These are phyloP conservation scores for Melastoma candidum DNA, from an alignment of 441 rosid species.

Conservation along the genomic window DNA sequence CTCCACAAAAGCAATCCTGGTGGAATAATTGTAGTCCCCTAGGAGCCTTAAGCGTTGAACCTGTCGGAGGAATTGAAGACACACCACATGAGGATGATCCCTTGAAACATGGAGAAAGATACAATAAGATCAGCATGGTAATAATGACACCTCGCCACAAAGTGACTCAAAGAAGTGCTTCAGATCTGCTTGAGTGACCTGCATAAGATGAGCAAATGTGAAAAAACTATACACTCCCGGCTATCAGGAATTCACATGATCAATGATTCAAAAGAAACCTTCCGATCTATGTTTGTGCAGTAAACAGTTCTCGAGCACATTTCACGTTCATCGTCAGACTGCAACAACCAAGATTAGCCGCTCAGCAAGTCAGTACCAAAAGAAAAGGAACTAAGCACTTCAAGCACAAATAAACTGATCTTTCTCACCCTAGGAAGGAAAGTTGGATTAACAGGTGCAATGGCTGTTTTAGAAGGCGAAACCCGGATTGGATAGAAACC, in stretches of 20 bases:
- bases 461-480: slow-evolving; percentile 95
- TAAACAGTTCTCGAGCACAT: slow-evolving; percentile 25
- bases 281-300: slow-evolving; percentile 21
- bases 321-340: slow-evolving; percentile 22
- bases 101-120: slow-evolving; percentile 5
- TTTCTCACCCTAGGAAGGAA: slow-evolving; percentile 70
- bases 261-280: slow-evolving; percentile 12
- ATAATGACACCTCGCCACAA: slow-evolving; percentile 30
- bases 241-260: background rate
- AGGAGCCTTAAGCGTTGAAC: slow-evolving; percentile 22
- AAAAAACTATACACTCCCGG: background rate
- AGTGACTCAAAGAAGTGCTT: slow-evolving; percentile 57
- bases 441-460: slow-evolving; percentile 98
- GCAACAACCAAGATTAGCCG: background rate
- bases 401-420: background rate
- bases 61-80: slow-evolving; percentile 12
- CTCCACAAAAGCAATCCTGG: slow-evolving; percentile 23
- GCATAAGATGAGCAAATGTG: slow-evolving; percentile 19
- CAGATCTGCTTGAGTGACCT: slow-evolving; percentile 80
- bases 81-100: slow-evolving; percentile 5
- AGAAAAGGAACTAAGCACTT: background rate
- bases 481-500: slow-evolving; percentile 88
- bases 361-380: slow-evolving; percentile 10
- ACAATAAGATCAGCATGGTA: background rate
- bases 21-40: slow-evolving; percentile 19